Percentiles rank a stretch among this genome's conserved stretches.
Evolutionary conservation across 441 rosid species (phyloP).

Genomic region (Manihot esculenta): DNA sequence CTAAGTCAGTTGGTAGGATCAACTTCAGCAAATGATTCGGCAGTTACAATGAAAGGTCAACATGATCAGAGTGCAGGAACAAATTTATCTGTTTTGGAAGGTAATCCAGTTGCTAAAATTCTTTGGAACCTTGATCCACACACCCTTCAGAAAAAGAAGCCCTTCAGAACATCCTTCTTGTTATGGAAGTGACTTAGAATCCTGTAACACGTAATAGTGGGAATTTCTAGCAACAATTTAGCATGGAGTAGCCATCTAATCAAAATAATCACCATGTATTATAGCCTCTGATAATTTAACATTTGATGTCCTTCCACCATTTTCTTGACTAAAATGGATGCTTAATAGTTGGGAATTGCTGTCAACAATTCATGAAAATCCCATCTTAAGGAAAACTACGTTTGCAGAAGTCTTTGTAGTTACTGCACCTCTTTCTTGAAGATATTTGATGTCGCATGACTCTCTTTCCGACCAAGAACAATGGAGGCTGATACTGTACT

Average conservation of each 20-base stretch:
- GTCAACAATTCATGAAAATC: not conserved
- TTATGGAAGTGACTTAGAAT: too few species aligned
- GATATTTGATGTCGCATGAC: conserved; percentile 15
- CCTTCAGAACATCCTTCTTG: conserved; percentile 58
- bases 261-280: too few species aligned
- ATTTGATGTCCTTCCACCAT: too few species aligned
- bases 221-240: too few species aligned
- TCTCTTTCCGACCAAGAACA: conserved; percentile 60
- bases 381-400: conserved; percentile 1
- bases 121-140: conserved; percentile 54
- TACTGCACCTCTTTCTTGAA: not conserved
- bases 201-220: too few species aligned
- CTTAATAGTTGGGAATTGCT: conserved; percentile 39
- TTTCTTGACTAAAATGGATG: too few species aligned
- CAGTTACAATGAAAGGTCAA: conserved; percentile 27
- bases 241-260: too few species aligned
- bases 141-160: conserved; percentile 51
- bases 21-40: conserved; percentile 37
- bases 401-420: not conserved
- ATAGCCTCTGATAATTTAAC: too few species aligned
- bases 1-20: conserved; percentile 35
- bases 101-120: conserved; percentile 69
- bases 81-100: conserved; percentile 43
- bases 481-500: too few species aligned
- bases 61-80: conserved; percentile 24